Conservation (phyloP, 208 protist genomes). For the Blastocrithidia nonstop region DNA sequence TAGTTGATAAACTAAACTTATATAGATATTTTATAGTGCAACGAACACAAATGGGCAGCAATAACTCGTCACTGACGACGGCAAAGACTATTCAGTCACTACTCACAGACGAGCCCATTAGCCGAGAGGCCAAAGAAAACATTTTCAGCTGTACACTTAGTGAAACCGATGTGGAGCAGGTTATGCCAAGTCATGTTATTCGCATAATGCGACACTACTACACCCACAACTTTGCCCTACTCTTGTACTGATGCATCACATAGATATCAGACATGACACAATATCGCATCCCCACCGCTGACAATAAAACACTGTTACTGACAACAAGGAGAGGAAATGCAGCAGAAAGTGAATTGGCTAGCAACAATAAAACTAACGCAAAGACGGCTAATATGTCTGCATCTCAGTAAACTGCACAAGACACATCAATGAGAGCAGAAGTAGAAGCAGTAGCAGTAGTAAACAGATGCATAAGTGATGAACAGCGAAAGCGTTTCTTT, state of each 20-base stretch:
- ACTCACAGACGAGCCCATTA: constrained; percentile 9
- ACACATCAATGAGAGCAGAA: too few relatives aligned
- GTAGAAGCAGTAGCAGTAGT: too few relatives aligned
- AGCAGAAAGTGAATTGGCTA: too few relatives aligned
- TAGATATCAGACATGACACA: constrained; percentile 22
- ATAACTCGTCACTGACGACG: constrained; percentile 38
- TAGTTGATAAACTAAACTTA: too few relatives aligned
- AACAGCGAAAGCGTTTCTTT: constrained; percentile 17
- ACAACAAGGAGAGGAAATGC: too few relatives aligned
- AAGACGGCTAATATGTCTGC: too few relatives aligned
- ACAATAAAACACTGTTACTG: constrained; percentile 4
- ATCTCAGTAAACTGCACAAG: too few relatives aligned
- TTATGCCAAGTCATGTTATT: constrained; percentile 27
- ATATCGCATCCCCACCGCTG: constrained; percentile 8
- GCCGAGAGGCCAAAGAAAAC: constrained; percentile 11
- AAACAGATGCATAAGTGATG: constrained; percentile 7
- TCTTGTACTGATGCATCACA: constrained; percentile 55
- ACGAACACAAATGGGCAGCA: constrained; percentile 36
- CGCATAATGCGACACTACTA: constrained; percentile 59
- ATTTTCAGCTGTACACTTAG: constrained; percentile 25
- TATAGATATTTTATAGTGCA: too few relatives aligned
- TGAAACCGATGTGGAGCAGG: constrained; percentile 19
- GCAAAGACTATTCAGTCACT: constrained; percentile 21
- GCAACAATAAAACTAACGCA: too few relatives aligned
- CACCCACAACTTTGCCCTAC: constrained; percentile 61